phyloP scores from a whole-genome alignment of 371 early-diverging fungal species.

The Caulochytrium protostelioides region DNA sequence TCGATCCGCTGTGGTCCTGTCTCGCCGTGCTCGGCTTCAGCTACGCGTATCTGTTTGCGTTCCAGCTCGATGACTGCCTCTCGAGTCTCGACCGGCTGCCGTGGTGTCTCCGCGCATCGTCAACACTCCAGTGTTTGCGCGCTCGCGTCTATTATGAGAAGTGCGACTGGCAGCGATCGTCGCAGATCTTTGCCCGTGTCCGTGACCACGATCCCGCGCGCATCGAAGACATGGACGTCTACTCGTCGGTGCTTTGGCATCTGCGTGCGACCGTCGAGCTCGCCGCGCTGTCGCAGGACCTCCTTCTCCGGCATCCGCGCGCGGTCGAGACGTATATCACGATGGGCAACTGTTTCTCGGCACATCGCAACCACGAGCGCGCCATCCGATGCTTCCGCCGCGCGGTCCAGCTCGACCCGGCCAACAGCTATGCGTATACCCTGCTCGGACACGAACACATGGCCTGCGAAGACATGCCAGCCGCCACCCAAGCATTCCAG shows the following conservation, averaged over 20 bases:
- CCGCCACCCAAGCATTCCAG: constrained; percentile 43
- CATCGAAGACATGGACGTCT: constrained; percentile 44
- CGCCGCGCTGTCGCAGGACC: constrained; percentile 38
- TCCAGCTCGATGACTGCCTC: too few relatives aligned
- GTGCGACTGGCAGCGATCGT: too few relatives aligned
- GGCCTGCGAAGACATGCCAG: constrained; percentile 41
- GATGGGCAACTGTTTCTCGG: constrained; percentile 9
- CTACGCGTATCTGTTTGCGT: too few relatives aligned
- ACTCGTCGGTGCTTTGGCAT: constrained; percentile 57
- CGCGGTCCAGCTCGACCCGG: constrained; percentile 44
- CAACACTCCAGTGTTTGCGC: too few relatives aligned
- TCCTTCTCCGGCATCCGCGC: constrained; percentile 6
- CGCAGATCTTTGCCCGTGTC: too few relatives aligned
- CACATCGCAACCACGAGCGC: constrained; percentile 33
- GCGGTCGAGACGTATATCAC: neutral
- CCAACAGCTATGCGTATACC: constrained; percentile 49
- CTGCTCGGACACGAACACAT: constrained; percentile 59
- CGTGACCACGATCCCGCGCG: constrained; percentile 48
- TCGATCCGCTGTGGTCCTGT: too few relatives aligned
- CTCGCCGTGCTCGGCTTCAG: too few relatives aligned
- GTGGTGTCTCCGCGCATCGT: too few relatives aligned
- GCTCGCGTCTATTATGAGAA: too few relatives aligned
- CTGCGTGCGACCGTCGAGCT: constrained; percentile 36
- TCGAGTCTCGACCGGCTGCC: too few relatives aligned
- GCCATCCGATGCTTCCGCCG: constrained; percentile 51